phyloP scores from a whole-genome alignment of 78 protist genomes.

The Protostelium mycophagum region DNA sequence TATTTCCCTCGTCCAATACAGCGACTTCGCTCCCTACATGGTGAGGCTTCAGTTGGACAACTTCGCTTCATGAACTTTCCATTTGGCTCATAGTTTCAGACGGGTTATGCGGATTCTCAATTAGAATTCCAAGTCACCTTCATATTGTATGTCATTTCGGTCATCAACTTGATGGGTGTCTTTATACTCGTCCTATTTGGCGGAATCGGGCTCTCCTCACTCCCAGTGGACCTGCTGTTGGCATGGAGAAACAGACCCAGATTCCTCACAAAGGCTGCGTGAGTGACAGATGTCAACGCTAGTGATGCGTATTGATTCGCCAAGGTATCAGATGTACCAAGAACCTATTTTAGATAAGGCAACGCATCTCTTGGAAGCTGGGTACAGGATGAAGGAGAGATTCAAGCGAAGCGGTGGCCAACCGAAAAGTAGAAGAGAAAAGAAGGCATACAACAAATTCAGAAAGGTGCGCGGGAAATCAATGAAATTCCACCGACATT shows the following conservation, averaged over 20 bases:
- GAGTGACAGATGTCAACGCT: background rate
- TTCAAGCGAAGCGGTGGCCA: background rate
- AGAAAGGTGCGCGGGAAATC: background rate
- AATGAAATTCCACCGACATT: background rate
- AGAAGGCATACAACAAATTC: background rate
- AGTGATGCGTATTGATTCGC: background rate
- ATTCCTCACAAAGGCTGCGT: slow-evolving; percentile 7
- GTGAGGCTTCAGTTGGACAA: too few species aligned
- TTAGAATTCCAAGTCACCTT: background rate
- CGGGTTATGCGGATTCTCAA: too few species aligned
- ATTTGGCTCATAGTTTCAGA: too few species aligned
- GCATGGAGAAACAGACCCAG: slow-evolving; percentile 71
- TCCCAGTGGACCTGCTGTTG: slow-evolving; percentile 77
- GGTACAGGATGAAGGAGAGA: background rate
- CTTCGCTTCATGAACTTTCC: too few species aligned
- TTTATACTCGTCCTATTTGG: slow-evolving; percentile 74
- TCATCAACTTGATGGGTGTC: slow-evolving; percentile 60
- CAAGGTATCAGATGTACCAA: background rate
- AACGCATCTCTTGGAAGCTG: background rate
- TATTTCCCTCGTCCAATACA: background rate
- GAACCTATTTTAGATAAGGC: background rate
- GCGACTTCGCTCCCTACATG: background rate
- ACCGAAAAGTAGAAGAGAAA: background rate
- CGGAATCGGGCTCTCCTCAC: slow-evolving; percentile 80
- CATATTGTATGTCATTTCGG: background rate